phyloP scores from a whole-genome alignment of 2,329 filamentous ascomycete species.

The Fonsecaea erecta region DNA sequence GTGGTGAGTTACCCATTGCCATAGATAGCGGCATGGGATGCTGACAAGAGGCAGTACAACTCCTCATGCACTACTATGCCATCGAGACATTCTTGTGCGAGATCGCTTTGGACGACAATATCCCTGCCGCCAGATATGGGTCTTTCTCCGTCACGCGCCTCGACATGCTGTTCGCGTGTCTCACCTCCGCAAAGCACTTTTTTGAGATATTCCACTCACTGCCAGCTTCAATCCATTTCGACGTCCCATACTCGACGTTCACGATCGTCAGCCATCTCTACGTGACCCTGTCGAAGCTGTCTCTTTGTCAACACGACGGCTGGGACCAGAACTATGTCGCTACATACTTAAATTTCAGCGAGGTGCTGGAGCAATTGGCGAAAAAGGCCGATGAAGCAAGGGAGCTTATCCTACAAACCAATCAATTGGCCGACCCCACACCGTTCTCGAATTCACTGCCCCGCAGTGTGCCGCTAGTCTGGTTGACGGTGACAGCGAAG shows the following conservation, averaged over 20 bases:
- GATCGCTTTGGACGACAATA: constrained; percentile 41
- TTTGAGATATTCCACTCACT: constrained; percentile 57
- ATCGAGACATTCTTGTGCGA: constrained; percentile 40
- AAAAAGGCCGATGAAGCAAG: constrained; percentile 36
- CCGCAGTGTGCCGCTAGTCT: constrained; percentile 11
- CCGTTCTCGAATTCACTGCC: background rate
- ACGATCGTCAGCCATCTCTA: constrained; percentile 55
- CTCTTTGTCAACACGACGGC: constrained; percentile 35
- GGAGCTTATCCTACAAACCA: background rate
- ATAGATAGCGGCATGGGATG: background rate
- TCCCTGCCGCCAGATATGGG: constrained; percentile 48
- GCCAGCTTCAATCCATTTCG: constrained; percentile 51
- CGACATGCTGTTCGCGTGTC: constrained; percentile 57
- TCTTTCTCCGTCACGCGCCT: constrained; percentile 49
- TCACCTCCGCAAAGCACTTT: constrained; percentile 54
- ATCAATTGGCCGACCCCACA: background rate
- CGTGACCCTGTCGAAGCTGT: constrained; percentile 39
- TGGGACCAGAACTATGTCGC: constrained; percentile 40
- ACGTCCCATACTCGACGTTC: constrained; percentile 53
- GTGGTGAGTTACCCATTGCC: background rate
- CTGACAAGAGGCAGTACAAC: constrained; percentile 31
- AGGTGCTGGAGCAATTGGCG: constrained; percentile 29
- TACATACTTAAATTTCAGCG: constrained; percentile 36
- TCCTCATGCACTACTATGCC: constrained; percentile 39
- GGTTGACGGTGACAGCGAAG: constrained; percentile 9